Conservation (phyloP, 805 yeast genomes). For the Ogataea chonburiensis region DNA sequence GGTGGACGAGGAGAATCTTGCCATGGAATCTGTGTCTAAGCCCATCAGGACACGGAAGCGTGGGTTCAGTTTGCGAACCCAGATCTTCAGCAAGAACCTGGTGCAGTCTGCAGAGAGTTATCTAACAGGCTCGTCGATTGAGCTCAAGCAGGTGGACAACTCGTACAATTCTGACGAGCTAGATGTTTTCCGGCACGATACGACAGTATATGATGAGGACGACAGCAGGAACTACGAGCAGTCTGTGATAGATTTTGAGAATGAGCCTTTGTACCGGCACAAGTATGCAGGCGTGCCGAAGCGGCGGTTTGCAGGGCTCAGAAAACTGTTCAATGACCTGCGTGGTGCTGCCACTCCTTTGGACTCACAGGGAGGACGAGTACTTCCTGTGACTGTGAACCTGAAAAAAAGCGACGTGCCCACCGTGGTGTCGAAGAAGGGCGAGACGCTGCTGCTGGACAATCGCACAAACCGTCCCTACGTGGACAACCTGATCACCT, state of each 20-base stretch:
- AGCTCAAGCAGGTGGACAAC: conserved; percentile 33
- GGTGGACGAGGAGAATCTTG: conserved; percentile 6
- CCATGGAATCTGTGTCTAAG: conserved; percentile 20
- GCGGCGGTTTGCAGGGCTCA: conserved; percentile 8
- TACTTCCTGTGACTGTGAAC: conserved; percentile 62
- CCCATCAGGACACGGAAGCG: conserved; percentile 46
- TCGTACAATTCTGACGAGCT: conserved; percentile 29
- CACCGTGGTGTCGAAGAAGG: conserved; percentile 30
- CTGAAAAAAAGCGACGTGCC: conserved; percentile 34
- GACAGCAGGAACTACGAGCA: conserved; percentile 15
- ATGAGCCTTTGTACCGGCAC: conserved; percentile 16
- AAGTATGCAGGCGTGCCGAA: conserved; percentile 5
- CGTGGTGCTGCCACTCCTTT: conserved; percentile 47
- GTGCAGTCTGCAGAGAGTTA: conserved; percentile 26
- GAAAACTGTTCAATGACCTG: conserved; percentile 30
- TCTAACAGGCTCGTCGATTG: conserved; percentile 30
- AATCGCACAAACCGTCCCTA: conserved; percentile 67
- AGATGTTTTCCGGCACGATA: conserved; percentile 18
- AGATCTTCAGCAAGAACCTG: conserved; percentile 51
- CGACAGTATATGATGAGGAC: background rate
- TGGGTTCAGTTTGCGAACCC: conserved; percentile 67
- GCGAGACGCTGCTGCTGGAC: conserved; percentile 51
- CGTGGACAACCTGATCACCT: conserved; percentile 67
- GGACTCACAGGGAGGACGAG: conserved; percentile 67
- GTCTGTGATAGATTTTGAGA: conserved; percentile 29